Base-by-base conservation (phyloP, 192 early-diverging fungal species). In the Backusella tuberculispora region DNA sequence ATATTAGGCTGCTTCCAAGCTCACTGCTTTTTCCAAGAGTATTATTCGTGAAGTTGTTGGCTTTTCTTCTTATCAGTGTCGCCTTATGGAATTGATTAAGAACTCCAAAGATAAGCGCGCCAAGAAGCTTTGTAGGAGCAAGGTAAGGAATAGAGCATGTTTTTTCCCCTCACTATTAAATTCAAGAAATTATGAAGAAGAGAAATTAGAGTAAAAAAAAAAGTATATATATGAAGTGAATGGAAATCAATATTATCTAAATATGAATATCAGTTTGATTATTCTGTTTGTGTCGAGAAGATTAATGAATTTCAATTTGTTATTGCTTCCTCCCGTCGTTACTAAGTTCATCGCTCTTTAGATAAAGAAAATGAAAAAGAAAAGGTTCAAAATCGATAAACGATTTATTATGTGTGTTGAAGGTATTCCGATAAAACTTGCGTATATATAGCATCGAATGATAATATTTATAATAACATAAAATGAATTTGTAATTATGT, bases 31-130 rank as follows among this genome's bases (percentile, higher is more conserved):
- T 84, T 96, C 98, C 75, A 92, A 93, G 81, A 92, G 91, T 80
- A 80, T 98, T 79, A 85, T 99, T 83, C 96, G 98, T 79, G 98
- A 99, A 85, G 96, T 99, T 50, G 90, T 88, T 81, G 98, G 98
- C 67, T 98, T 93, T 79, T 92, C 98, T 71, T 97, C 98, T 69
- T 99, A 99, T 84, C 97, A 99, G 89, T 92, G 92, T 79, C 93
- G 98, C 86, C 92, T 99, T 78, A 98, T 98, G 96, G 98, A 99
- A 92, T 90, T 99, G 93, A 87, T 99, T 83, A 97, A 96, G 92
- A 98, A 98, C 94, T 95, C 95, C 87, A 97, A 96, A 86, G 98
- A 99, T 87, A 99, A 99, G 96, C 92, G 98, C 93, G 98, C 84
- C 53, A 60, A 60, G 53, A 26, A 60, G 53, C 53, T 60, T 60